Percentiles rank a stretch among this genome's conserved stretches.
phyloP scores from a whole-genome alignment of 495 filamentous ascomycete genomes.

The Penicillium diatomitis region DNA sequence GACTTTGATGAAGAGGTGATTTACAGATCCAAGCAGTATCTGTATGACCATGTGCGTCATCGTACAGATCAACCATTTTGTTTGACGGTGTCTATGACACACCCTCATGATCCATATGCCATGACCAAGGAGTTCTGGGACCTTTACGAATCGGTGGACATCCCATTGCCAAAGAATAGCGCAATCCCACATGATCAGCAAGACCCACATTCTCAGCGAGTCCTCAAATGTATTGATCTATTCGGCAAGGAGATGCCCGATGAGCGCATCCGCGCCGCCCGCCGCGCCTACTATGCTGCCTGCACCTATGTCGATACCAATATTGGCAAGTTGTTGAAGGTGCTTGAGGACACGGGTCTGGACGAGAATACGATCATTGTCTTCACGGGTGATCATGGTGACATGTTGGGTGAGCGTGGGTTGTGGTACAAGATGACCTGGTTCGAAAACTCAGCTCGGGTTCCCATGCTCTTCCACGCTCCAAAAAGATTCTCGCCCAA shows the following conservation, averaged over 20 bases:
- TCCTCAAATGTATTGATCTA: constrained; percentile 73
- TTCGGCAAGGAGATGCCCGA: constrained; percentile 67
- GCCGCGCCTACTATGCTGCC: constrained; percentile 79
- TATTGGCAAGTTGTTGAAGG: constrained; percentile 65
- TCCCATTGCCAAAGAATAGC: constrained; percentile 61
- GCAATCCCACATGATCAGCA: constrained; percentile 65
- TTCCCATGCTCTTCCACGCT: constrained; percentile 69
- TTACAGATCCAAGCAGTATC: constrained; percentile 71
- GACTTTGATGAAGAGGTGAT: constrained; percentile 92
- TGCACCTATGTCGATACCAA: constrained; percentile 85
- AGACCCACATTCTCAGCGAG: constrained; percentile 70
- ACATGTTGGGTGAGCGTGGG: constrained; percentile 84
- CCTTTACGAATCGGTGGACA: constrained; percentile 77
- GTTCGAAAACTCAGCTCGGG: constrained; percentile 74
- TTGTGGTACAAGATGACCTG: constrained; percentile 95
- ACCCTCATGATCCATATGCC: constrained; percentile 86
- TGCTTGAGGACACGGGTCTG: constrained; percentile 64
- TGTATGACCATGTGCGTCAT: constrained; percentile 73
- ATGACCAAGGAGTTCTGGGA: constrained; percentile 88
- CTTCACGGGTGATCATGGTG: constrained; percentile 83
- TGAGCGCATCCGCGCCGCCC: constrained; percentile 68
- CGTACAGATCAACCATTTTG: constrained; percentile 66
- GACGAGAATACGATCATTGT: constrained; percentile 76
- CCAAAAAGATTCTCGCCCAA: constrained; percentile 59
- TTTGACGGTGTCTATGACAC: constrained; percentile 81